phyloP scores from a whole-genome alignment of 1,284 basidiomycete genomes.

The Rhodotorula sp. region DNA sequence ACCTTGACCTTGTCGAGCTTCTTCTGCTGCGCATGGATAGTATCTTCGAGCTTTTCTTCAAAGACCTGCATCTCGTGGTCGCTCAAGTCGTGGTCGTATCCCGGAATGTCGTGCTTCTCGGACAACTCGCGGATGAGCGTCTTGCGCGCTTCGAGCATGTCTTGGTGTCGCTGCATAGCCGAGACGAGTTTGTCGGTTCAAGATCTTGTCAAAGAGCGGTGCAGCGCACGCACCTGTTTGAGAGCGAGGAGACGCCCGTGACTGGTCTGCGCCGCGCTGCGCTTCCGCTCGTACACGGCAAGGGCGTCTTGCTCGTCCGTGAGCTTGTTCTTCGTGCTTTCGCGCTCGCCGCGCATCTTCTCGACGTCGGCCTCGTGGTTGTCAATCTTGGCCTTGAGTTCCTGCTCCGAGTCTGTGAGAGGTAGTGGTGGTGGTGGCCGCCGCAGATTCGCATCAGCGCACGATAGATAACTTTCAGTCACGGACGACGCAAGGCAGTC shows the following conservation, averaged over 20 bases:
- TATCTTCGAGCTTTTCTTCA: slow-evolving; percentile 60
- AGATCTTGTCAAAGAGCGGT: neutral
- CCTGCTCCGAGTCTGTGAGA: slow-evolving; percentile 68
- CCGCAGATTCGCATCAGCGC: too few species aligned
- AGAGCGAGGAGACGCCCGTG: slow-evolving; percentile 66
- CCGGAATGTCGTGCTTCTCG: slow-evolving; percentile 67
- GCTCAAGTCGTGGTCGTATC: slow-evolving; percentile 66
- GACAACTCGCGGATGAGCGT: slow-evolving; percentile 69
- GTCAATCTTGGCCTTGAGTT: slow-evolving; percentile 65
- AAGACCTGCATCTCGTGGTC: slow-evolving; percentile 70
- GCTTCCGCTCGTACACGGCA: slow-evolving; percentile 56
- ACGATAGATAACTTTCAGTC: neutral
- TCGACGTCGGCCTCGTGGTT: slow-evolving; percentile 71
- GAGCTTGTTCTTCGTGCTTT: slow-evolving; percentile 56
- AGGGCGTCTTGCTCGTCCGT: slow-evolving; percentile 66
- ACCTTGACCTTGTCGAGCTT: slow-evolving; percentile 42
- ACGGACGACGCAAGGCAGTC: neutral
- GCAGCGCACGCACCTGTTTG: slow-evolving; percentile 48
- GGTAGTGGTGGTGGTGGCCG: too few species aligned
- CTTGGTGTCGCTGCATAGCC: slow-evolving; percentile 65
- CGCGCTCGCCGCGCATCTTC: slow-evolving; percentile 58
- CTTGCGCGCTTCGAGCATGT: slow-evolving; percentile 72
- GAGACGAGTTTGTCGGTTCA: neutral
- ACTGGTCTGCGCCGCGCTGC: slow-evolving; percentile 60
- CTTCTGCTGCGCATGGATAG: slow-evolving; percentile 35